Conservation (phyloP, 208 protist genomes). For the Leishmania tropica region DNA sequence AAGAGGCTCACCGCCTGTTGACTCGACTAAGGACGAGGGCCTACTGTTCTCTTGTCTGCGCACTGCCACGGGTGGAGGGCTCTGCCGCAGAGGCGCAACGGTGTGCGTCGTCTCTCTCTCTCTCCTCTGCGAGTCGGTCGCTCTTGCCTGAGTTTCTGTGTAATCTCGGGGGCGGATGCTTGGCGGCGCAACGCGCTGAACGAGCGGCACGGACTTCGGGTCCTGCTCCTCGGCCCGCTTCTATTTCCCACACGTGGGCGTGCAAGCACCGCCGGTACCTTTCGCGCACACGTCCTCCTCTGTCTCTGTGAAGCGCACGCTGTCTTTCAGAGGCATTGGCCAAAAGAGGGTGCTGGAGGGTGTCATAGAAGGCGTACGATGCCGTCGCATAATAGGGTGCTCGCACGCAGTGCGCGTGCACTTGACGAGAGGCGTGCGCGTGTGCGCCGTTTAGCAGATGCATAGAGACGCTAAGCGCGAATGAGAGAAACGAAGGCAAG, state of each 20-base stretch:
- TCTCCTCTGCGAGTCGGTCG: background rate
- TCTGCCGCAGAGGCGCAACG: background rate
- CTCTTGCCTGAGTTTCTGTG: background rate
- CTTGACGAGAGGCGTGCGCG: background rate
- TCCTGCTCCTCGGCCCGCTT: background rate
- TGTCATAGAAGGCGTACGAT: background rate
- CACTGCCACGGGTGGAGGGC: background rate
- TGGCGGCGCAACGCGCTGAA: background rate
- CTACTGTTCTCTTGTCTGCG: background rate
- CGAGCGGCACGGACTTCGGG: too few relatives aligned
- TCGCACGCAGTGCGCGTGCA: too few relatives aligned
- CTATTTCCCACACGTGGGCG: background rate
- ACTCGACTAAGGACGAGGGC: background rate
- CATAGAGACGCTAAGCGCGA: background rate
- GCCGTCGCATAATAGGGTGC: background rate
- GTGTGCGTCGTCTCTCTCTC: background rate
- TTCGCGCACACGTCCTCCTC: background rate
- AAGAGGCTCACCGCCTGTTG: background rate
- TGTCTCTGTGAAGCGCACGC: background rate
- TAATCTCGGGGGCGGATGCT: background rate
- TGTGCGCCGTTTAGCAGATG: background rate
- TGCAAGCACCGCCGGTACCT: background rate
- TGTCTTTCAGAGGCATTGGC: background rate
- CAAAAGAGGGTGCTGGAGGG: background rate
- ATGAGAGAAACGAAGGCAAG: background rate